Conservation (phyloP, 2,329 filamentous ascomycete genomes). For the Onygenales sp. region DNA sequence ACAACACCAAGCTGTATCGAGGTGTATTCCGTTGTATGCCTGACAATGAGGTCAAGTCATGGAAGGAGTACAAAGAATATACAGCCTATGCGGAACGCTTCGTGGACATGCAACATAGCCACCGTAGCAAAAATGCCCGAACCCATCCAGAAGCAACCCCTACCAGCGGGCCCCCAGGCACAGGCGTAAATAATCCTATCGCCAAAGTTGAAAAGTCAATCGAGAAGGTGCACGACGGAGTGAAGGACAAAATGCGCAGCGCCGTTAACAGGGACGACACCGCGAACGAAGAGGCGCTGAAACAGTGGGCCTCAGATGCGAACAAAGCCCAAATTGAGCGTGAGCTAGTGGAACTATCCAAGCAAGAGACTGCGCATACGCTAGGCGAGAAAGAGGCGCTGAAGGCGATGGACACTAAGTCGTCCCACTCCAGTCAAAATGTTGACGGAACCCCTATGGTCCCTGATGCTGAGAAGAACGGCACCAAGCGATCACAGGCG, state of each 20-base stretch:
- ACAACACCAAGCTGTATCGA: constrained; percentile 92
- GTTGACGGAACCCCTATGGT: constrained; percentile 9
- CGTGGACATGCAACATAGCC: constrained; percentile 53
- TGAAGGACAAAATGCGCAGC: constrained; percentile 22
- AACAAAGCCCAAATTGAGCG: constrained; percentile 25
- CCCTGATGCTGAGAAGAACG: constrained; percentile 16
- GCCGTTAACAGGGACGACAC: constrained; percentile 16
- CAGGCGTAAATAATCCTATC: constrained; percentile 11
- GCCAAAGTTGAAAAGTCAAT: constrained; percentile 13
- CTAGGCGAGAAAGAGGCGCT: constrained; percentile 36
- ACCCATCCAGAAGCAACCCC: constrained; percentile 33
- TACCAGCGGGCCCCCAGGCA: constrained; percentile 30
- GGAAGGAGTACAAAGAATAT: constrained; percentile 87
- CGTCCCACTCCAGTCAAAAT: constrained; percentile 16
- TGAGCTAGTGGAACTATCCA: constrained; percentile 20
- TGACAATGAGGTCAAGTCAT: constrained; percentile 85
- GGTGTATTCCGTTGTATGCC: constrained; percentile 95
- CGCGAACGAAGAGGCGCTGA: constrained; percentile 25
- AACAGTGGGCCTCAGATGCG: constrained; percentile 23
- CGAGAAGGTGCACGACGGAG: constrained; percentile 20
- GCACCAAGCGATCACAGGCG: constrained; percentile 21
- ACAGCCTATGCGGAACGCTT: constrained; percentile 69
- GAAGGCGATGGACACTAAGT: constrained; percentile 20
- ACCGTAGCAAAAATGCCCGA: constrained; percentile 35
- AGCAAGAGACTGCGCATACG: constrained; percentile 20